A percentile compares a stretch with the other conserved stretches of the same genome.
Evolutionary conservation across 2,329 filamentous ascomycete species (phyloP).

Genomic region (Lachnellula arida): DNA sequence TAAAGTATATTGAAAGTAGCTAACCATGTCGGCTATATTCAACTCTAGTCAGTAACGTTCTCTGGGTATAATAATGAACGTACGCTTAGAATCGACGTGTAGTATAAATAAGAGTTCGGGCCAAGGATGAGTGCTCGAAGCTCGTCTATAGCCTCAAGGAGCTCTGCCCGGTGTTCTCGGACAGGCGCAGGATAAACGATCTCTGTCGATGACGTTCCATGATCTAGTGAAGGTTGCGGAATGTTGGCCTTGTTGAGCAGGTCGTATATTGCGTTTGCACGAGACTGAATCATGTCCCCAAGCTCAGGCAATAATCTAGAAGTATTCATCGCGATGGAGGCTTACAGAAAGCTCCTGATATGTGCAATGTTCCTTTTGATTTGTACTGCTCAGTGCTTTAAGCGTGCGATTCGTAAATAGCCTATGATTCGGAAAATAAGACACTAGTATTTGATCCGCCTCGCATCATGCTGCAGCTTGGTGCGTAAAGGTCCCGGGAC

Average conservation of each 20-base stretch:
- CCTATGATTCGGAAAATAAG: too few relatives aligned
- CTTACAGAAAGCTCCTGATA: too few relatives aligned
- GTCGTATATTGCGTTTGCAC: neutral
- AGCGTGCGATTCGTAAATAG: too few relatives aligned
- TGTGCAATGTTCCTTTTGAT: too few relatives aligned
- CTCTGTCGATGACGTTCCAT: neutral
- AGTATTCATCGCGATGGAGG: too few relatives aligned
- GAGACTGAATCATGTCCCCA: neutral
- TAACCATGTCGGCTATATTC: neutral
- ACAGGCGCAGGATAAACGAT: neutral
- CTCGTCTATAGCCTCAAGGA: neutral
- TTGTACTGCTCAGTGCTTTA: too few relatives aligned
- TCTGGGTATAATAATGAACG: neutral
- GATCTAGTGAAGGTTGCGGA: neutral
- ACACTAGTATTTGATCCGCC: too few relatives aligned
- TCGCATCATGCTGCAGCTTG: too few relatives aligned
- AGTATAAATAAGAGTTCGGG: neutral
- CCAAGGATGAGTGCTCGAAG: neutral
- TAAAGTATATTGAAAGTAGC: neutral
- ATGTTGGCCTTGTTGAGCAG: neutral
- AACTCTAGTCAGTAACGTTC: neutral
- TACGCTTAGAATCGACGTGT: neutral
- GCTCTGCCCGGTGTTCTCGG: neutral
- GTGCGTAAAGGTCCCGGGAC: too few relatives aligned
- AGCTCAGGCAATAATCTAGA: neutral